These are phyloP conservation scores for Fusarium sp. DNA, from an alignment of 2,329 filamentous ascomycete species.

Conservation along the genomic window DNA sequence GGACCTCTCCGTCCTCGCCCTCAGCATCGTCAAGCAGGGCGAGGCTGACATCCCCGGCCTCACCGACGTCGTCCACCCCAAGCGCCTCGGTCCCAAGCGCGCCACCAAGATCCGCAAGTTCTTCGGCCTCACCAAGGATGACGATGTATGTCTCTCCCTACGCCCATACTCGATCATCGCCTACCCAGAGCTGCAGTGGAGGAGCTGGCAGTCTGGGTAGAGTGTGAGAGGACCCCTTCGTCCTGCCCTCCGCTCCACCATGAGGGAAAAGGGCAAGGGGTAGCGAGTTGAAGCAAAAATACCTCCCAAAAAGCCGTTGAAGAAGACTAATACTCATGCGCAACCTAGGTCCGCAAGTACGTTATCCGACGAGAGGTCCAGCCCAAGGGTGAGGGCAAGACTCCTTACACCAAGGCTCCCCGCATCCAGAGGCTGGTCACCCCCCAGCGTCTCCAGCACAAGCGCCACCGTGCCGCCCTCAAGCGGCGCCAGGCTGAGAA, in stretches of 20 bases:
- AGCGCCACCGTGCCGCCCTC: constrained; percentile 96
- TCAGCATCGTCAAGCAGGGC: constrained; percentile 98
- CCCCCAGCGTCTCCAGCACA: constrained; percentile 99
- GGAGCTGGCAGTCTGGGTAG: constrained; percentile 62
- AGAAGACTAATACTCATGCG: constrained; percentile 53
- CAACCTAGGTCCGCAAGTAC: constrained; percentile 92
- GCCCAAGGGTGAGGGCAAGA: constrained; percentile 97
- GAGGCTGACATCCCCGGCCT: constrained; percentile 93
- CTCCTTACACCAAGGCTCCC: constrained; percentile 99
- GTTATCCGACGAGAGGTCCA: constrained; percentile 98
- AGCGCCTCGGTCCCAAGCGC: constrained; percentile 99
- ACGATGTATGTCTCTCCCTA: constrained; percentile 88
- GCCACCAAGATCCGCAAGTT: constrained; percentile 99
- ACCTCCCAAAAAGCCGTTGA: constrained; percentile 14
- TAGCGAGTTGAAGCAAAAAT: constrained; percentile 39
- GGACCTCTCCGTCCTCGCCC: constrained; percentile 94
- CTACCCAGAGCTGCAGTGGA: constrained; percentile 68
- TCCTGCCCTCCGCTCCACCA: constrained; percentile 10
- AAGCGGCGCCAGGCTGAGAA: constrained; percentile 98
- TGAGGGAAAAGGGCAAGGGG: constrained; percentile 28
- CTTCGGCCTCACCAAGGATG: constrained; percentile 99
- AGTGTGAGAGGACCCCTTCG: constrained; percentile 64
- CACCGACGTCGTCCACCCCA: constrained; percentile 97
- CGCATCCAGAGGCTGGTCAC: constrained; percentile 99
- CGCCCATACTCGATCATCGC: constrained; percentile 72